These are phyloP conservation scores for Murraya koenigii DNA, from an alignment of 345 rosid genomes.

Conservation along the genomic window DNA sequence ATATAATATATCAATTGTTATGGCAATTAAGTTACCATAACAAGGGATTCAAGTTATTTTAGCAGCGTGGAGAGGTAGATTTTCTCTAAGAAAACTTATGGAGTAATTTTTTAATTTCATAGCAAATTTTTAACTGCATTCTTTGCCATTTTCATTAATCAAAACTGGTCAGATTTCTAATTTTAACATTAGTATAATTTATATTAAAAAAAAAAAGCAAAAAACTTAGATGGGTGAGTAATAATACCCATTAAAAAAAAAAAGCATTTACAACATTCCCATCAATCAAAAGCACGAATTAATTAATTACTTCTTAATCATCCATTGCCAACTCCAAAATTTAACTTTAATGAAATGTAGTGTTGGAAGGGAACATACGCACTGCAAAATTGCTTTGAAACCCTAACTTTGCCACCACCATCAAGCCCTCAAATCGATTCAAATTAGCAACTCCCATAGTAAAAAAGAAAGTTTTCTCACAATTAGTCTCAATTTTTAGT, in stretches of 20 bases:
- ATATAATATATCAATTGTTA: too few relatives aligned
- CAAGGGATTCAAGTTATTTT: too few relatives aligned
- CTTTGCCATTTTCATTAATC: too few relatives aligned
- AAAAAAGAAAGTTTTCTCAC: neutral
- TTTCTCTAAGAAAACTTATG: too few relatives aligned
- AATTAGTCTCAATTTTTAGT: neutral
- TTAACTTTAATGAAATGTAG: conserved; percentile 11
- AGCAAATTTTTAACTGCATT: too few relatives aligned
- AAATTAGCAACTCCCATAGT: neutral
- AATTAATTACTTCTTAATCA: neutral
- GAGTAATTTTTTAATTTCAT: too few relatives aligned
- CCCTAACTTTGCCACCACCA: neutral
- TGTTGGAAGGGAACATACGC: conserved; percentile 35
- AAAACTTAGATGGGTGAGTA: neutral
- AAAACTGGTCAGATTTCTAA: too few relatives aligned
- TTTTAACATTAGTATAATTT: too few relatives aligned
- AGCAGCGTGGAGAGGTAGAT: too few relatives aligned
- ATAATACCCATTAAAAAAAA: neutral
- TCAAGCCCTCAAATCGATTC: neutral
- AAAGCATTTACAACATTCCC: conserved; percentile 27
- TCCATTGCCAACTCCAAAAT: conserved; percentile 18
- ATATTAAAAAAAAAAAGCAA: neutral
- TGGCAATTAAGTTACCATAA: too few relatives aligned
- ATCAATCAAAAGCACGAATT: conserved; percentile 7
- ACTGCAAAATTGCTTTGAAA: conserved; percentile 20